Evolutionary conservation across 495 filamentous ascomycete genomes (phyloP), one percentile per base, ranked within the genome.

Genomic region (Hypomontagnella monticulosa): DNA sequence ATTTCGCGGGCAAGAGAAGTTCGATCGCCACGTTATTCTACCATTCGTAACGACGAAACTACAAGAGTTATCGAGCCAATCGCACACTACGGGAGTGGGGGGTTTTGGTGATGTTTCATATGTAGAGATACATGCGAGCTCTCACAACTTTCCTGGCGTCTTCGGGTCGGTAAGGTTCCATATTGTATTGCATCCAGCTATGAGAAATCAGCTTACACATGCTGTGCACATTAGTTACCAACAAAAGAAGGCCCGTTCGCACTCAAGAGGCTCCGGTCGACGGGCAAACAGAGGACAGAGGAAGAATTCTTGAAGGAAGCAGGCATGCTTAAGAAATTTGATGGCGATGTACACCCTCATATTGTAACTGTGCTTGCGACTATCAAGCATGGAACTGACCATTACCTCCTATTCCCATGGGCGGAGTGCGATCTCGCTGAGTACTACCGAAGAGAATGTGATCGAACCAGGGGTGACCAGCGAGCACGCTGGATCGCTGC

Each of bases 361-460:
- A 59, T 72, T 18, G 69, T 72, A 19, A 57, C 57, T 14, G 30
- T 70, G 5, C 38, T 70, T 3, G 52, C 67, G 30, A 70, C 62
- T 16, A 70, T 59, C 37, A 52, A 67, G 40, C 62, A 72, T 43
- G 63, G 50, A 0, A 30, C 40, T 11, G 19, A 33, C 4, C 67
- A 61, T 40, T 60, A 63, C 38, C 58, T 72, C 10, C 43, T 72
- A 19, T 43, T 72, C 55, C 62, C 70, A 7, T 67, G 59, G 38
- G 70, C 70, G 4, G 53, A 70, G 11, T 63, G 36, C 11, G 58
- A 70, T 41, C 54, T 72, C 16, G 41, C 41, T 2, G 33, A 32
- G 10, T 70, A 67, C 12, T 72, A n/a, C 50, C 23, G 40, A 50
- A 11, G 10, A 15, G 1, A 55, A 23, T n/a, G 38, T 6, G 3